Evolutionary conservation across 2,329 filamentous ascomycete species (phyloP).

Genomic region (Teratosphaeria pseudoeucalypti): DNA sequence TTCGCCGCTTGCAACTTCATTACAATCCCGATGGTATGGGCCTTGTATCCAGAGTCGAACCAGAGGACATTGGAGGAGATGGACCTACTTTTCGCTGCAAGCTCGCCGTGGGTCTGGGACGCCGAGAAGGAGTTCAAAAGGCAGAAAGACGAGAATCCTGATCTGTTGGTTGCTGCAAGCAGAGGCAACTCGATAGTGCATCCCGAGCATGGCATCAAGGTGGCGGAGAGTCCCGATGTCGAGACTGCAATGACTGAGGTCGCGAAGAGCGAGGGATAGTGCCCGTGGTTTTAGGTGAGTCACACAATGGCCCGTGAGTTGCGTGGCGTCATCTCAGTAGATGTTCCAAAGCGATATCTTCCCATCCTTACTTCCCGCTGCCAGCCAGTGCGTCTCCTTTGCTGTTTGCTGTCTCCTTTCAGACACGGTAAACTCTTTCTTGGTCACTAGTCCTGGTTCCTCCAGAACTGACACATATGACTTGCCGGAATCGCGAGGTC

Average conservation of each 20-base stretch:
- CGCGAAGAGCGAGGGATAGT: neutral
- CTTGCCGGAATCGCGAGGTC: slow-evolving; percentile 20
- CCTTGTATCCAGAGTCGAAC: slow-evolving; percentile 61
- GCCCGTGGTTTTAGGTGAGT: neutral
- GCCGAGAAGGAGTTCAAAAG: slow-evolving; percentile 54
- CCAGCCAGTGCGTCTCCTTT: slow-evolving; percentile 73
- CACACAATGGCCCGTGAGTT: no score
- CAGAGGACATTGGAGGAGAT: slow-evolving; percentile 67
- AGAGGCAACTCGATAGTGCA: slow-evolving; percentile 3
- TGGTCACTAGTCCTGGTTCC: neutral
- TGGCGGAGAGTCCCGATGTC: neutral
- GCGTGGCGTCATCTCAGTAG: slow-evolving; percentile 39
- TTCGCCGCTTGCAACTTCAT: slow-evolving; percentile 59
- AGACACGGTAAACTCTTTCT: slow-evolving; percentile 19
- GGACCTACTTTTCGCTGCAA: slow-evolving; percentile 58
- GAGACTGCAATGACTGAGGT: neutral
- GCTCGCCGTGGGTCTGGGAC: slow-evolving; percentile 60
- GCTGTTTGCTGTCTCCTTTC: slow-evolving; percentile 42
- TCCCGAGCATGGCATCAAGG: neutral
- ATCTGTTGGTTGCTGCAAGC: slow-evolving; percentile 19
- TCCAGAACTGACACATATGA: neutral
- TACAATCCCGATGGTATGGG: slow-evolving; percentile 60
- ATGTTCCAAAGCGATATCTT: slow-evolving; percentile 95
- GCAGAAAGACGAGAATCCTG: slow-evolving; percentile 51
- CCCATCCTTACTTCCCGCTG: slow-evolving; percentile 84